Evolutionary conservation across 805 yeast genomes (phyloP).

Genomic region (Starmerella apis): DNA sequence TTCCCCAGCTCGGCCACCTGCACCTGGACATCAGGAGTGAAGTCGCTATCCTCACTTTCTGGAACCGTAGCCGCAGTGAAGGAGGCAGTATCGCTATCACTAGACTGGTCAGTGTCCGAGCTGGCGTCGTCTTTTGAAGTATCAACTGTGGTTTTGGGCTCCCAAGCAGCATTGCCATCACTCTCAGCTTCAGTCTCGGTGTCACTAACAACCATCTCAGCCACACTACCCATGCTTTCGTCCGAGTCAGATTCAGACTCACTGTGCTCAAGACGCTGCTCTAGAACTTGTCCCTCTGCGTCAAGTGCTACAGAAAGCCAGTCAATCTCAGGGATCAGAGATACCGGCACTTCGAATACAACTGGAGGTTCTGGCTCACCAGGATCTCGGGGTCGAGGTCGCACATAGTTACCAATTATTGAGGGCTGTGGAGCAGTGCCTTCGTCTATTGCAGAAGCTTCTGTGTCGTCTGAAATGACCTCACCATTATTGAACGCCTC

Average conservation of each 20-base stretch:
- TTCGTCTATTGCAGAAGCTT: background rate
- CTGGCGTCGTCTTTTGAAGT: background rate
- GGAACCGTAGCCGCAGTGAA: slow-evolving; percentile 12
- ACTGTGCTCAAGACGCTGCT: slow-evolving; percentile 17
- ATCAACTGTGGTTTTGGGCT: background rate
- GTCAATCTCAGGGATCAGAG: slow-evolving; percentile 17
- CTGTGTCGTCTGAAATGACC: background rate
- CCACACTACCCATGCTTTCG: slow-evolving; percentile 20
- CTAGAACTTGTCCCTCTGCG: slow-evolving; percentile 5
- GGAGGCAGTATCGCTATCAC: background rate
- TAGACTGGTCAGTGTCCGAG: background rate
- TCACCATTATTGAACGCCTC: background rate
- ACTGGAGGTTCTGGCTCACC: slow-evolving; percentile 12
- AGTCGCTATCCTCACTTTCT: slow-evolving; percentile 10
- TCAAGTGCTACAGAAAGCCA: slow-evolving; percentile 10
- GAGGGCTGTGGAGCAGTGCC: background rate
- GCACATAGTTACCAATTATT: background rate
- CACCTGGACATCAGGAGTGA: slow-evolving; percentile 1
- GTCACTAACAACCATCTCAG: slow-evolving; percentile 20
- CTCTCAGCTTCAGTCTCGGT: slow-evolving; percentile 13
- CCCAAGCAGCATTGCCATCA: slow-evolving; percentile 7
- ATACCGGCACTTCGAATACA: slow-evolving; percentile 13
- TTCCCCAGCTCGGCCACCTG: slow-evolving; percentile 2
- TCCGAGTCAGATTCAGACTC: slow-evolving; percentile 19
- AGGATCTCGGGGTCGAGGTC: slow-evolving; percentile 18